These are phyloP conservation scores for Exophiala viscosa DNA, from an alignment of 2,329 filamentous ascomycete species.

Conservation along the genomic window DNA sequence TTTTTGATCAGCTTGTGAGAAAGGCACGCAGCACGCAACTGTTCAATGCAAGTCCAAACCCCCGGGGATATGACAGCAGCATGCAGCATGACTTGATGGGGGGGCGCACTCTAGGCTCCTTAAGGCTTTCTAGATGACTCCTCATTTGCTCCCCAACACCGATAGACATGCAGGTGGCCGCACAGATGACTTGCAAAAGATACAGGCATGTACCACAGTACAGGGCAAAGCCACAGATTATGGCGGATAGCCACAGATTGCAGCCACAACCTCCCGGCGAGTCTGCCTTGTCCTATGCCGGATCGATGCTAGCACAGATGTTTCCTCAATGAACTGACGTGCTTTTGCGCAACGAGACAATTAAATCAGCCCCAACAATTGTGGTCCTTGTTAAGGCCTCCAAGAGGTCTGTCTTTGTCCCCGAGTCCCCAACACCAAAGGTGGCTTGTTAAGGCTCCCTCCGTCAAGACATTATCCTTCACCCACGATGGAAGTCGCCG, in stretches of 20 bases:
- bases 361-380: too few relatives aligned
- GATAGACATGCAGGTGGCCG: not conserved
- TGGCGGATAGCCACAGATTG: not conserved
- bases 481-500: slow-evolving; percentile 60
- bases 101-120: too few relatives aligned
- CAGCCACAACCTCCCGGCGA: slow-evolving; percentile 8
- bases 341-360: too few relatives aligned
- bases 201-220: too few relatives aligned
- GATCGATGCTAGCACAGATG: too few relatives aligned
- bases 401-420: too few relatives aligned
- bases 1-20: slow-evolving; percentile 18
- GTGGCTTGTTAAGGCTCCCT: not conserved
- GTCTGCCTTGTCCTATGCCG: slow-evolving; percentile 12
- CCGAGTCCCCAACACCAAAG: too few relatives aligned
- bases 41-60: slow-evolving; percentile 15
- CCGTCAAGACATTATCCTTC: not conserved
- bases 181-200: too few relatives aligned
- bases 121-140: not conserved
- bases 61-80: not conserved
- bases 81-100: not conserved
- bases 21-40: slow-evolving; percentile 21
- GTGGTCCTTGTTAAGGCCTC: too few relatives aligned
- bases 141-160: slow-evolving; percentile 2
- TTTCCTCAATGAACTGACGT: too few relatives aligned
- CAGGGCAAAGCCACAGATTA: too few relatives aligned